These are phyloP conservation scores for Phalaenopsis aphrodite DNA, from an alignment of 106 monocot genomes.

Conservation along the genomic window DNA sequence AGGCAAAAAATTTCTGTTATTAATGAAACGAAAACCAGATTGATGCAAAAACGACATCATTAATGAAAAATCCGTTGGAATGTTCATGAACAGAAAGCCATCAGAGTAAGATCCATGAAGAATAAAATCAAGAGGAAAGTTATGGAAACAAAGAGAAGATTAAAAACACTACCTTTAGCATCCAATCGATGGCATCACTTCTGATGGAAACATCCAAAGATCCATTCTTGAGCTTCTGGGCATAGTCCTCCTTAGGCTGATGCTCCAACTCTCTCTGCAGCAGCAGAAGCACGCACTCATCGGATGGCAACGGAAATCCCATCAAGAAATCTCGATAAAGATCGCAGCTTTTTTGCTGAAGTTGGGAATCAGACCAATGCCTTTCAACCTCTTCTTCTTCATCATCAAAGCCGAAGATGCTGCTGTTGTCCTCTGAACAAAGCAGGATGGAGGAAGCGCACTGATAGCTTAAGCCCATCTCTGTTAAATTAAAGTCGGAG, in stretches of 20 bases:
- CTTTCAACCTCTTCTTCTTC: conserved; percentile 17
- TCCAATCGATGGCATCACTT: conserved; percentile 92
- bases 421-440: conserved; percentile 36
- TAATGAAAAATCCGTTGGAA: not conserved
- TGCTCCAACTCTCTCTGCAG: conserved; percentile 50
- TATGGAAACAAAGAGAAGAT: not conserved
- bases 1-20: not conserved
- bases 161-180: conserved; percentile 51
- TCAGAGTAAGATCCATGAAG: not conserved
- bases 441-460: conserved; percentile 40
- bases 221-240: conserved; percentile 41
- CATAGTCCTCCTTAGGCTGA: conserved; percentile 58
- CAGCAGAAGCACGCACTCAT: conserved; percentile 53
- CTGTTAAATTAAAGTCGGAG: not conserved
- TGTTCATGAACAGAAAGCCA: not conserved
- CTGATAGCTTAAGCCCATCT: conserved; percentile 45
- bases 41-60: conserved; percentile 2
- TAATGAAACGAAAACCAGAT: not conserved
- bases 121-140: not conserved
- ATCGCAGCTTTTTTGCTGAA: conserved; percentile 11
- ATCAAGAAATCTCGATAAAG: conserved; percentile 26
- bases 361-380: conserved; percentile 1
- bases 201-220: conserved; percentile 52
- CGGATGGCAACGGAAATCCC: conserved; percentile 57
- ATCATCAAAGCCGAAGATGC: conserved; percentile 27